A percentile compares a stretch with the other conserved stretches of the same genome.
Conservation (phyloP, 2,329 filamentous ascomycete species). For the Purpureocillium lavendulum region DNA sequence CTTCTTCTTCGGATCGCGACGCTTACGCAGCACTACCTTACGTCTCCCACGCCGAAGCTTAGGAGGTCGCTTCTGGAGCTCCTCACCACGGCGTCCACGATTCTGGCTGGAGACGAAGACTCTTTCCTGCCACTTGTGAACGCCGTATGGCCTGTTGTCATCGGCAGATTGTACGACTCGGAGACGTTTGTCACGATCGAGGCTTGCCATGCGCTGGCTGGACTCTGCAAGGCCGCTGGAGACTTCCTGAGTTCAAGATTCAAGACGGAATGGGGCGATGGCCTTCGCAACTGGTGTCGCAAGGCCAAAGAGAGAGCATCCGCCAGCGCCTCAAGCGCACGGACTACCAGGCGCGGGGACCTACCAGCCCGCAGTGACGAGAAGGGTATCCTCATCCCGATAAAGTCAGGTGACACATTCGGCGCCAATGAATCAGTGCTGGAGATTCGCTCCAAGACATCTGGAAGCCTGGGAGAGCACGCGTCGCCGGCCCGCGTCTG, state of each 20-base stretch:
- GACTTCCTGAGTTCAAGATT: slow-evolving; percentile 75
- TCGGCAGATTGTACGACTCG: slow-evolving; percentile 55
- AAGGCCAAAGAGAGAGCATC: slow-evolving; percentile 32
- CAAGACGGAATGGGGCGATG: slow-evolving; percentile 59
- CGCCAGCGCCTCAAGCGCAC: slow-evolving; percentile 7
- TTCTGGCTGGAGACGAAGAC: slow-evolving; percentile 69
- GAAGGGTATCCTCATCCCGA: slow-evolving; percentile 22
- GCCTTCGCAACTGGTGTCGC: slow-evolving; percentile 41
- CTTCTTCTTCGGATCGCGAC: slow-evolving; percentile 74
- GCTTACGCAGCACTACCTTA: slow-evolving; percentile 84
- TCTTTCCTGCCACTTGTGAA: slow-evolving; percentile 85
- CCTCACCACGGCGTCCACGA: slow-evolving; percentile 61
- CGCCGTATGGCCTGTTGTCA: slow-evolving; percentile 78
- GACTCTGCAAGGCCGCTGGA: slow-evolving; percentile 64
- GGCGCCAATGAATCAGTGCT: slow-evolving; percentile 8
- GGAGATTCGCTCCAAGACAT: slow-evolving; percentile 6
- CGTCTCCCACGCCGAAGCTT: slow-evolving; percentile 71
- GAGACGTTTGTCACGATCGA: slow-evolving; percentile 63
- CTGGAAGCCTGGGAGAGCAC: slow-evolving; percentile 45
- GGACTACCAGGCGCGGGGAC: neutral
- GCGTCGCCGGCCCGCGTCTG: slow-evolving; percentile 55
- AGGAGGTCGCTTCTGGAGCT: slow-evolving; percentile 72
- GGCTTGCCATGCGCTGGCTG: slow-evolving; percentile 59
- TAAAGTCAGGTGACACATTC: slow-evolving; percentile 15
- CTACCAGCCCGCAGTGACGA: neutral